phyloP scores from a whole-genome alignment of 495 filamentous ascomycete species.

The Aspergillus carlsbadensis region DNA sequence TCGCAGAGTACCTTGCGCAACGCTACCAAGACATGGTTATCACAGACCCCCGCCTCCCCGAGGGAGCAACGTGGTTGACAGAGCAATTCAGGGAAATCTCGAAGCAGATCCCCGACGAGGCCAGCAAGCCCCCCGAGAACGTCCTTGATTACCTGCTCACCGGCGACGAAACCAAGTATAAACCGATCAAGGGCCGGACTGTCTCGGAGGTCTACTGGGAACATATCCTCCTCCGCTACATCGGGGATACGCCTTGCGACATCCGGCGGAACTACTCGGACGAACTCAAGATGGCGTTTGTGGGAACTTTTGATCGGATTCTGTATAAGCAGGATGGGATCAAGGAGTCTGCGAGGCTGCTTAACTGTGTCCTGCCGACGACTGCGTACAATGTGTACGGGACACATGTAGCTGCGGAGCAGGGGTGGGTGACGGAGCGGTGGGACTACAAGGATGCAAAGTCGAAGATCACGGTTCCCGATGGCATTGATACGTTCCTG shows the following conservation, averaged over 20 bases:
- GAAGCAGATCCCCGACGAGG: not conserved
- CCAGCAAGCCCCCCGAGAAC: conserved; percentile 1
- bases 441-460: conserved; percentile 1
- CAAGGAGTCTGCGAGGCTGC: conserved; percentile 8
- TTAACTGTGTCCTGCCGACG: conserved; percentile 7
- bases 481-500: conserved; percentile 8
- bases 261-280: conserved; percentile 8
- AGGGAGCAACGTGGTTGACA: not conserved
- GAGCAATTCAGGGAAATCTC: conserved; percentile 5
- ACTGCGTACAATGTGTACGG: conserved; percentile 3
- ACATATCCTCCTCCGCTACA: conserved; percentile 14
- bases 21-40: not conserved
- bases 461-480: not conserved
- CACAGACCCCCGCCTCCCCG: not conserved
- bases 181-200: not conserved
- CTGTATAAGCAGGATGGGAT: conserved; percentile 2
- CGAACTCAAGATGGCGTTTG: conserved; percentile 7
- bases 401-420: not conserved
- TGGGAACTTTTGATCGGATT: conserved; percentile 10
- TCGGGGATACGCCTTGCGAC: conserved; percentile 9
- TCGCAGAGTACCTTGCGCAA: not conserved
- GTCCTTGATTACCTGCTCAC: conserved; percentile 7
- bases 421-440: conserved; percentile 7
- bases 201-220: conserved; percentile 14
- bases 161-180: not conserved